Conservation (phyloP, 2,329 filamentous ascomycete species). For the Chrysoporthe austroafricana region DNA sequence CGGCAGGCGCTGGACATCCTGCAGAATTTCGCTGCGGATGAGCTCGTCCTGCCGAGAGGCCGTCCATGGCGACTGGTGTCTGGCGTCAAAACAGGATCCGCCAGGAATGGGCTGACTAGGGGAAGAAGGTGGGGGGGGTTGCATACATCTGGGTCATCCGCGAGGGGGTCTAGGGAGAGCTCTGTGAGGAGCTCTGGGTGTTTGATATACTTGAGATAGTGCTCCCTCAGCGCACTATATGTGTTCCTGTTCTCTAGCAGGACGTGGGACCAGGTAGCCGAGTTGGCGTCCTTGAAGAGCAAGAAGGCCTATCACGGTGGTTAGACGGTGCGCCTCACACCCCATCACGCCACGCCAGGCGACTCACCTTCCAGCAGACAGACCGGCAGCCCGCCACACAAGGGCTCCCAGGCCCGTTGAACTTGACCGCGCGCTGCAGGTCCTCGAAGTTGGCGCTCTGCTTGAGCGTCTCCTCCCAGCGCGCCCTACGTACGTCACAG, state of each 20-base stretch:
- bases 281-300: constrained; percentile 70
- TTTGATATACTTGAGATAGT: constrained; percentile 81
- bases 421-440: constrained; percentile 66
- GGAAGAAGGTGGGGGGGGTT: constrained; percentile 14
- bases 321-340: constrained; percentile 13
- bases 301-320: constrained; percentile 68
- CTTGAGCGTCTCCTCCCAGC: constrained; percentile 69
- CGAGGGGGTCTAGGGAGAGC: constrained; percentile 78
- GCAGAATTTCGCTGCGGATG: constrained; percentile 84
- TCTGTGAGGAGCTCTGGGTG: constrained; percentile 78
- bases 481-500: constrained; percentile 50
- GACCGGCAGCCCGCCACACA: constrained; percentile 78
- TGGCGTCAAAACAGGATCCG: constrained; percentile 16
- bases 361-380: constrained; percentile 77
- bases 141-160: constrained; percentile 71
- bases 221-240: constrained; percentile 73
- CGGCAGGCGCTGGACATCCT: constrained; percentile 92
- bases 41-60: constrained; percentile 83
- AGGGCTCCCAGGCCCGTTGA: constrained; percentile 62
- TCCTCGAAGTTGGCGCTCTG: constrained; percentile 62
- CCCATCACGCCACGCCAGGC: neutral
- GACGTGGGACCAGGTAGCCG: constrained; percentile 68
- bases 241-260: constrained; percentile 70
- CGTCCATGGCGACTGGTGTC: constrained; percentile 83
- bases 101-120: neutral